Percentiles rank a stretch among this genome's conserved stretches.
phyloP scores from a whole-genome alignment of 2,329 filamentous ascomycete genomes.

The Hypoxylon sp. region DNA sequence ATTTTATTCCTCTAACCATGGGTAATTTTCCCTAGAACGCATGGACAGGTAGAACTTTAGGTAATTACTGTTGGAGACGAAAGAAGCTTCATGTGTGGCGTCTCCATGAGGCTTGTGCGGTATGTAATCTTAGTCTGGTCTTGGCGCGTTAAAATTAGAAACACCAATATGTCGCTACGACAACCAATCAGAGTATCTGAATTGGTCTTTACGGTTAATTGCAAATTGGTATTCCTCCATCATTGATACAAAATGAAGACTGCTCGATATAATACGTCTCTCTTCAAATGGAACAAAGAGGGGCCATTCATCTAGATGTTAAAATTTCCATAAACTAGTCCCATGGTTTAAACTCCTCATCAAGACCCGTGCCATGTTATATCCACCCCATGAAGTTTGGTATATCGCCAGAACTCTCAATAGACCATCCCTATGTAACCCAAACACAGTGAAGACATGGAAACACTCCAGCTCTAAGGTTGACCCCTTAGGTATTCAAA shows the following conservation, averaged over 20 bases:
- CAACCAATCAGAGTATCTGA: constrained; percentile 16
- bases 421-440: constrained; percentile 9
- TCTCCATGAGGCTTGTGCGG: constrained; percentile 36
- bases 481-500: no score
- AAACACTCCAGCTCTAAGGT: not conserved
- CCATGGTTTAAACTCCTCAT: constrained; percentile 8
- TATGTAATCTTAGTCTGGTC: constrained; percentile 37
- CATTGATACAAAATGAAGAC: not conserved
- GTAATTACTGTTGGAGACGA: constrained; percentile 2
- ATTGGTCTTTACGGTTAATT: constrained; percentile 19
- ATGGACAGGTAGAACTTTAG: constrained; percentile 22
- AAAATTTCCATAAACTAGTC: not conserved
- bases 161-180: constrained; percentile 8
- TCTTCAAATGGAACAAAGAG: not conserved
- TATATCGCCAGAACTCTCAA: constrained; percentile 7
- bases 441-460: not conserved
- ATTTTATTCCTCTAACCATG: constrained; percentile 35
- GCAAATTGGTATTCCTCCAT: constrained; percentile 3
- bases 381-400: constrained; percentile 1
- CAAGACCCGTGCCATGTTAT: constrained; percentile 11
- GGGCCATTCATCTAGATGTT: not conserved
- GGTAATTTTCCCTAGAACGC: constrained; percentile 30
- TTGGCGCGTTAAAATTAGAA: constrained; percentile 42
- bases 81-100: constrained; percentile 28
- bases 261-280: not conserved